A percentile compares a stretch with the other conserved stretches of the same genome.
Conservation (phyloP, 768 basidiomycete genomes). For the Podaxis sp. region DNA sequence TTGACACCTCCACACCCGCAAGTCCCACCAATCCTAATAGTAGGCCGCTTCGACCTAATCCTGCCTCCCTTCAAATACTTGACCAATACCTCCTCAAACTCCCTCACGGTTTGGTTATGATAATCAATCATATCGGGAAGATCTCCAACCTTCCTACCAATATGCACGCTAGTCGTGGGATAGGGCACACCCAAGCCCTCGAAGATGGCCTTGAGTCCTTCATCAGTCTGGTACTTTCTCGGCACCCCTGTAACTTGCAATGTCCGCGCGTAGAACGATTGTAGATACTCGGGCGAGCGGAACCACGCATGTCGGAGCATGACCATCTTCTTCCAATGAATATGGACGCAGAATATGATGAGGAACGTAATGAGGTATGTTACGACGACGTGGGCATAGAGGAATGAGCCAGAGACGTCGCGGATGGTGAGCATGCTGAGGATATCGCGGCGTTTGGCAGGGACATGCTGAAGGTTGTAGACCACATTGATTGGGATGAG, state of each 20-base stretch:
- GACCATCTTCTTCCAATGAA: slow-evolving; percentile 79
- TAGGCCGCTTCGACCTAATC: slow-evolving; percentile 80
- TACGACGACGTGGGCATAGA: slow-evolving; percentile 83
- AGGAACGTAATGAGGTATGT: slow-evolving; percentile 80
- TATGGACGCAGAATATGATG: slow-evolving; percentile 69
- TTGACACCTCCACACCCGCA: slow-evolving; percentile 82
- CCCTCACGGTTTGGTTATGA: slow-evolving; percentile 91
- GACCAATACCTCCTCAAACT: slow-evolving; percentile 87
- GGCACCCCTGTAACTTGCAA: slow-evolving; percentile 80
- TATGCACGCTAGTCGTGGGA: slow-evolving; percentile 88
- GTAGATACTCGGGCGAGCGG: slow-evolving; percentile 82
- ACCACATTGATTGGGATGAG: slow-evolving; percentile 86
- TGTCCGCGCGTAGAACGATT: slow-evolving; percentile 92
- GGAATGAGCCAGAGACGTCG: slow-evolving; percentile 66
- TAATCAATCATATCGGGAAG: slow-evolving; percentile 90
- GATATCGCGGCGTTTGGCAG: slow-evolving; percentile 48
- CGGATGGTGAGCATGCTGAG: slow-evolving; percentile 87
- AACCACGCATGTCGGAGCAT: slow-evolving; percentile 84
- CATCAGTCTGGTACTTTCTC: slow-evolving; percentile 80
- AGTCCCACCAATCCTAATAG: slow-evolving; percentile 73
- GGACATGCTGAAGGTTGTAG: slow-evolving; percentile 76
- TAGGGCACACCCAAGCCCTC: slow-evolving; percentile 77
- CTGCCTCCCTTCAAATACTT: slow-evolving; percentile 84
- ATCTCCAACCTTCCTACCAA: slow-evolving; percentile 82
- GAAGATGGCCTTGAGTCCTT: slow-evolving; percentile 78